Evolutionary conservation across 2,329 filamentous ascomycete species (phyloP).

Genomic region (Cadophora sp.): DNA sequence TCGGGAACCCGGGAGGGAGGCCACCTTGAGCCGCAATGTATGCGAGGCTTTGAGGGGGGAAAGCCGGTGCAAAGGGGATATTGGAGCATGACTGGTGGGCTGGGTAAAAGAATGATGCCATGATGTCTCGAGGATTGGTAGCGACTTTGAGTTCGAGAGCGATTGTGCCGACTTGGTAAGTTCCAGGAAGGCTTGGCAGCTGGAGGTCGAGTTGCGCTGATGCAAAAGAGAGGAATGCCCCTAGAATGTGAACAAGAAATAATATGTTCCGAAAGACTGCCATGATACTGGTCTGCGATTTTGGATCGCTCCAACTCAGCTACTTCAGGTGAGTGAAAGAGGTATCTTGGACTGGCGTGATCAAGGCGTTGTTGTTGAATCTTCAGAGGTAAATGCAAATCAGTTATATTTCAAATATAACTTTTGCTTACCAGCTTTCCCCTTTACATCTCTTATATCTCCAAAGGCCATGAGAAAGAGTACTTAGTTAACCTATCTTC

Average conservation of each 20-base stretch:
- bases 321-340: no score
- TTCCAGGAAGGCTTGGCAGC: conserved; percentile 19
- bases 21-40: conserved; percentile 7
- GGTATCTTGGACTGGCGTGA: no score
- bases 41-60: conserved; percentile 20
- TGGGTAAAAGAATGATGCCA: conserved; percentile 35
- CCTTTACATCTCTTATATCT: not conserved
- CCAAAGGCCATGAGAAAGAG: not conserved
- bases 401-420: no score
- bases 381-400: no score
- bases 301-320: not conserved
- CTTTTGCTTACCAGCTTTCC: no score
- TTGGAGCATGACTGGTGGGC: not conserved
- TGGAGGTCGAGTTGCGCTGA: conserved; percentile 11
- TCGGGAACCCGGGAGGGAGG: conserved; percentile 12
- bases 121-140: conserved; percentile 28
- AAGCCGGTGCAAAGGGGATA: conserved; percentile 24
- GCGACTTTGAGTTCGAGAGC: conserved; percentile 24
- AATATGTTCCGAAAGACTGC: not conserved
- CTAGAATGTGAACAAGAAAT: not conserved
- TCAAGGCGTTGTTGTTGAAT: no score
- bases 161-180: conserved; percentile 18
- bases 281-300: not conserved
- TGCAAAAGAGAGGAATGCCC: not conserved
- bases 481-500: not conserved